Percentiles rank a stretch among this genome's conserved stretches.
Evolutionary conservation across 2,329 filamentous ascomycete species (phyloP).

Genomic region (Penicillium verrucosum): DNA sequence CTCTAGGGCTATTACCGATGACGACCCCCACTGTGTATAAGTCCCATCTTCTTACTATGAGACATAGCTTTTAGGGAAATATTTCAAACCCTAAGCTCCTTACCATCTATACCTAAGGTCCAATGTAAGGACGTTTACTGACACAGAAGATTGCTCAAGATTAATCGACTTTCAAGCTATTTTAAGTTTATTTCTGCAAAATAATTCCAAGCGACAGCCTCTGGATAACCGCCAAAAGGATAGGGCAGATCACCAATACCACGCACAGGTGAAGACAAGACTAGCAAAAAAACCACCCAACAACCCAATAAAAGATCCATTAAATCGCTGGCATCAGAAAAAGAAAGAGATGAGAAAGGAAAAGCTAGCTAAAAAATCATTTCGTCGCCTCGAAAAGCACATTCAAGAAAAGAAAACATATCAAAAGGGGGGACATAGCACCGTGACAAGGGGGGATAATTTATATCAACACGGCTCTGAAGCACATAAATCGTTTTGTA

Average conservation of each 20-base stretch:
- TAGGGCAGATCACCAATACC: neutral
- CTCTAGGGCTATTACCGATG: too few relatives aligned
- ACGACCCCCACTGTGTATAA: too few relatives aligned
- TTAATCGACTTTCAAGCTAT: too few relatives aligned
- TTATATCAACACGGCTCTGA: conserved; percentile 8
- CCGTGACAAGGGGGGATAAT: conserved; percentile 1
- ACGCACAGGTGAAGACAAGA: neutral
- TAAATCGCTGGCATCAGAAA: conserved; percentile 13
- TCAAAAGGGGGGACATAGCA: conserved; percentile 6
- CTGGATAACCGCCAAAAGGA: too few relatives aligned
- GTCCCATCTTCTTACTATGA: too few relatives aligned
- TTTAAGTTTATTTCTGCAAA: too few relatives aligned
- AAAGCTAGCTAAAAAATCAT: conserved; percentile 8
- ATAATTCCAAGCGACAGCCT: too few relatives aligned
- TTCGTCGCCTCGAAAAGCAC: conserved; percentile 1
- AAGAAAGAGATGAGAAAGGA: neutral
- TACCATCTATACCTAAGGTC: too few relatives aligned
- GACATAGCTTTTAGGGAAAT: too few relatives aligned
- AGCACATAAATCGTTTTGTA: conserved; percentile 16
- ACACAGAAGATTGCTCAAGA: too few relatives aligned
- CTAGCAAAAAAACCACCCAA: neutral
- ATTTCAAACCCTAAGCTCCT: too few relatives aligned
- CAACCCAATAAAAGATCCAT: conserved; percentile 7
- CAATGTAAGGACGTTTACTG: too few relatives aligned
- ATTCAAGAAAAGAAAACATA: conserved; percentile 5